Base-by-base conservation (phyloP, 306 rosid genomes). In the Prunus salicina region DNA sequence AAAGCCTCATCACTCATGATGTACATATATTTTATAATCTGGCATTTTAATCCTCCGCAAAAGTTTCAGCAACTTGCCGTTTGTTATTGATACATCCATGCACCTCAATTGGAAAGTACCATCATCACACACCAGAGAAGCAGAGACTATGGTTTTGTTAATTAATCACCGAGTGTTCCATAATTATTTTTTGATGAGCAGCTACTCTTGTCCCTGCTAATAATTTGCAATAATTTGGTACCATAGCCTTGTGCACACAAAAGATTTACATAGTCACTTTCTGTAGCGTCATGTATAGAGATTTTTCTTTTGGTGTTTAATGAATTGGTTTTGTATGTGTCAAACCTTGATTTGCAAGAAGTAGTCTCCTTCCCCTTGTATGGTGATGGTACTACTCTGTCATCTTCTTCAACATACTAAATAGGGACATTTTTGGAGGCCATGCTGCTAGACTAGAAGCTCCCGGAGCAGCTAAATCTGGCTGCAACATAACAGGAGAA, bases 51-150 rank as follows among this genome's bases (percentile, higher is more conserved):
- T n/a, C 22, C 25, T 55, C 12, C 7, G 7, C 61, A 11, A 2
- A 8, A 10, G 1, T 55, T 10, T 13, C 64, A 4, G 12, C 34
- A 24, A 13, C 52, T 47, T 25, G 64, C 56, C 11, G 9, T 73
- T 73, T 1, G 18, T 53, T 30, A 32, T 64, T 75, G 12, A 14
- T 61, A 25, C 65, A 61, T 28, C 15, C 41, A 1, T 2, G 41
- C 22, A 20, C 62, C 86, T 86, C 45, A 87, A 88, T 76, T 82
- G 77, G 72, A 57, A 62, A 0, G 46, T n/a, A 11, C 85, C 89
- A 65, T 86, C 91, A 71, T 76, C 84, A 88, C 90, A 87, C 49
- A 87, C 78, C 50, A 87, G 78, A 38, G 85, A 81, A 63, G 81
- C 75, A 3, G 90, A 87, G 28, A 27, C 84, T 27, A 77, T 13